Conservation (phyloP, 495 filamentous ascomycete genomes). For the Terfezia boudieri region DNA sequence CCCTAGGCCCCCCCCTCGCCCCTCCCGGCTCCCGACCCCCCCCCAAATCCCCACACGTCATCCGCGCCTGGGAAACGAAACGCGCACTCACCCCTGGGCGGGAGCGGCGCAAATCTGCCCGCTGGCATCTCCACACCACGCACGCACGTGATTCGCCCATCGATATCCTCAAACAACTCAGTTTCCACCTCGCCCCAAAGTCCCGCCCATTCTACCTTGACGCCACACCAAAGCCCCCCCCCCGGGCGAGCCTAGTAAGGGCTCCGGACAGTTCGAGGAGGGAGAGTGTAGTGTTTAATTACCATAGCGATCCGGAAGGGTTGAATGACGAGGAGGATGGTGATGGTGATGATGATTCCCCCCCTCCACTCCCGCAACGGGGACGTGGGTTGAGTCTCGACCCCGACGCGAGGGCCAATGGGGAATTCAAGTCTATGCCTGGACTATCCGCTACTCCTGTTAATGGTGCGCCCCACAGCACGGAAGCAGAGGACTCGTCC, state of each 20-base stretch:
- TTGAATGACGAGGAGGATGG: neutral
- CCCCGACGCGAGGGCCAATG: neutral
- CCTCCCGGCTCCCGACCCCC: conserved; percentile 1
- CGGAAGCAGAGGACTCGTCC: neutral
- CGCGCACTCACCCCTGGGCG: conserved; percentile 8
- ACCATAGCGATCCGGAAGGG: neutral
- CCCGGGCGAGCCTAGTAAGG: neutral
- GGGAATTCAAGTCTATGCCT: too few relatives aligned
- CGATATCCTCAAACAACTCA: neutral
- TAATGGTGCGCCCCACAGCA: too few relatives aligned
- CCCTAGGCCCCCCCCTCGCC: conserved; percentile 6
- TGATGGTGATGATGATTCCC: neutral
- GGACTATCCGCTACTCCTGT: too few relatives aligned
- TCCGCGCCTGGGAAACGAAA: conserved; percentile 11
- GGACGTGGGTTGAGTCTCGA: neutral
- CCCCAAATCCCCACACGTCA: conserved; percentile 12
- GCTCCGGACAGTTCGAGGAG: neutral
- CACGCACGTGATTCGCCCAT: neutral
- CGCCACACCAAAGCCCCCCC: neutral
- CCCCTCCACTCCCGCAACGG: neutral
- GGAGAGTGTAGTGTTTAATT: neutral
- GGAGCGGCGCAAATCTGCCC: conserved; percentile 1
- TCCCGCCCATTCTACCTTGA: neutral
- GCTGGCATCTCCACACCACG: neutral
- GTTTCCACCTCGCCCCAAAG: neutral